These are phyloP conservation scores for Zychaea mexicana DNA, from an alignment of 371 early-diverging fungal species.

Conservation along the genomic window DNA sequence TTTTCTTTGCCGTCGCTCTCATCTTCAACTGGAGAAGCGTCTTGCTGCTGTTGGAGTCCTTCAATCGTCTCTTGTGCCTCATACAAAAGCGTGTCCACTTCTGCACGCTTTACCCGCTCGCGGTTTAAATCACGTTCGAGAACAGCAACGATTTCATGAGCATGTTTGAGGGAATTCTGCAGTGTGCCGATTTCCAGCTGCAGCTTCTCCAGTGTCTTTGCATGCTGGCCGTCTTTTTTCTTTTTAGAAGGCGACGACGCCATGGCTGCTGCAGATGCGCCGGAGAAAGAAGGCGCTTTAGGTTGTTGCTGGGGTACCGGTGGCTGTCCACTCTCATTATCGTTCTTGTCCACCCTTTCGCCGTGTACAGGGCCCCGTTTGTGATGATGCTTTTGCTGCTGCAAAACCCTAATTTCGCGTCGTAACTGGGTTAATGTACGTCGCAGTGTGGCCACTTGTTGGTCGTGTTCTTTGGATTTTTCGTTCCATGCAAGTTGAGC, in stretches of 20 bases:
- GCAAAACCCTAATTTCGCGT: slow-evolving; percentile 20
- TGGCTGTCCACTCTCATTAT: background rate
- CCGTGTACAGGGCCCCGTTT: too few relatives aligned
- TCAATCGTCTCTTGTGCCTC: slow-evolving; percentile 26
- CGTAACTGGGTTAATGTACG: slow-evolving; percentile 14
- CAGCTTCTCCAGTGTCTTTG: background rate
- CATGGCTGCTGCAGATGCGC: too few relatives aligned
- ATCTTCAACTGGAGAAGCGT: background rate
- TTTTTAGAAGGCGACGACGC: too few relatives aligned
- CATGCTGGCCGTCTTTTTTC: slow-evolving; percentile 3
- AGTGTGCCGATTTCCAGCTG: slow-evolving; percentile 10
- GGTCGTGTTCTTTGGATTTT: slow-evolving; percentile 24
- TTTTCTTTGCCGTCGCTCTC: background rate
- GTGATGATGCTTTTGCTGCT: slow-evolving; percentile 8
- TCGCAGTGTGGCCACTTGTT: slow-evolving; percentile 16
- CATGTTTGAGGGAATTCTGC: slow-evolving; percentile 11
- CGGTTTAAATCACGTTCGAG: slow-evolving; percentile 11
- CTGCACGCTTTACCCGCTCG: slow-evolving; percentile 14
- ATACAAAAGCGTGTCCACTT: slow-evolving; percentile 11
- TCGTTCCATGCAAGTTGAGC: slow-evolving; percentile 21
- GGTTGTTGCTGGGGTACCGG: too few relatives aligned
- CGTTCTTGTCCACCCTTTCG: background rate
- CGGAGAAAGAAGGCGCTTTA: background rate
- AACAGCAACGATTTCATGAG: slow-evolving; percentile 2
- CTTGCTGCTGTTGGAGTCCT: background rate